Evolutionary conservation across 495 filamentous ascomycete genomes (phyloP).

Genomic region (Hyaloscypha hepaticicola): DNA sequence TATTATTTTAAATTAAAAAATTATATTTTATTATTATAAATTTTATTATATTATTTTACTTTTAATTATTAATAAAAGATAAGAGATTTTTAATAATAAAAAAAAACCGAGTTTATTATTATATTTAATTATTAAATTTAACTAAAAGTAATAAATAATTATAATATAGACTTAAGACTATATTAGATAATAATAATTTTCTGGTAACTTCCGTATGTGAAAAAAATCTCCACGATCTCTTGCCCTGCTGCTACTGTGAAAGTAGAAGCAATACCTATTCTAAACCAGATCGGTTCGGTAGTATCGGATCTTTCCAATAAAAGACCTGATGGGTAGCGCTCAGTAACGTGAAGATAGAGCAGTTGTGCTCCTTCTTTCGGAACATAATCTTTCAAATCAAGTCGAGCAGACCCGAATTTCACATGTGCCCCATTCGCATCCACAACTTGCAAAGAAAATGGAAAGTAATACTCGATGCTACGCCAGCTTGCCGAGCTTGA

Average conservation of each 20-base stretch:
- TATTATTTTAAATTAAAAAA: too few relatives aligned
- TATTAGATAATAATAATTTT: constrained; percentile 5
- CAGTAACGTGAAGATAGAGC: constrained; percentile 2
- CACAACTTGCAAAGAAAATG: not conserved
- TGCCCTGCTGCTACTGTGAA: not conserved
- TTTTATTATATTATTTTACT: too few relatives aligned
- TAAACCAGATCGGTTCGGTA: constrained; percentile 1
- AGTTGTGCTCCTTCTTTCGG: constrained; percentile 1
- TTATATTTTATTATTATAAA: too few relatives aligned
- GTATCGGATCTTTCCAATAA: constrained; percentile 3
- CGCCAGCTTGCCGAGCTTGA: not conserved
- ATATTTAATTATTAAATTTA: too few relatives aligned
- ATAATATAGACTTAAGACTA: not conserved
- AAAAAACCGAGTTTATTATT: too few relatives aligned
- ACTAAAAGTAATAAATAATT: not conserved
- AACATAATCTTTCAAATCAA: constrained; percentile 1
- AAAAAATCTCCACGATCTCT: not conserved
- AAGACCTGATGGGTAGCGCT: constrained; percentile 5
- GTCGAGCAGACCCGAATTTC: not conserved
- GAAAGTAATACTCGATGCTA: constrained; percentile 1
- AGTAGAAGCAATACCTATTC: constrained; percentile 5
- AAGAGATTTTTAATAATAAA: too few relatives aligned
- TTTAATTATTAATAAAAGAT: too few relatives aligned
- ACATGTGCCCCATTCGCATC: not conserved
- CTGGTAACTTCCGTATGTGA: constrained; percentile 2